Percentiles rank a stretch among this genome's conserved stretches.
Evolutionary conservation across 139 green algal species (phyloP).

Genomic region (Chlorella sorokiniana): DNA sequence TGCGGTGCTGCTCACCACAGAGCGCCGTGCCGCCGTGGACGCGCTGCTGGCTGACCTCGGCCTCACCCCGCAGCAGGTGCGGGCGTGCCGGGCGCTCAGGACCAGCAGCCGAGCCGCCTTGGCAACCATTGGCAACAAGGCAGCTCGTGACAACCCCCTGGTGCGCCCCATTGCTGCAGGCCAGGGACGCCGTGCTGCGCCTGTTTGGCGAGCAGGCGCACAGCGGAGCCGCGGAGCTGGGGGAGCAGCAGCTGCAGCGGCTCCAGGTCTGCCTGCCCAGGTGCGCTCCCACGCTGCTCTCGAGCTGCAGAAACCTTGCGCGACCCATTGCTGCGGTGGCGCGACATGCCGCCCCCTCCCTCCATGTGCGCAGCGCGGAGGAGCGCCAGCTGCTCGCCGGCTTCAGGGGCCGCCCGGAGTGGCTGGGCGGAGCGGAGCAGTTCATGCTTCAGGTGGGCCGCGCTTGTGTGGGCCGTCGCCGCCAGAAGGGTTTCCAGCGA

Average conservation of each 20-base stretch:
- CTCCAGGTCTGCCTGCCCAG: conserved; percentile 13
- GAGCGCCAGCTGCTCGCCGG: conserved; percentile 40
- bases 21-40: background rate
- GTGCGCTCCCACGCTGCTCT: background rate
- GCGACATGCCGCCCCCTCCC: background rate
- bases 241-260: background rate
- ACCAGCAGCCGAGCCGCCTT: no score
- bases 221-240: background rate
- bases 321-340: no score
- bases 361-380: background rate
- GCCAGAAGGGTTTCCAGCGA: no score
- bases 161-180: background rate
- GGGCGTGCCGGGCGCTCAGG: no score
- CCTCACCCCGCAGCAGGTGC: background rate
- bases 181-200: conserved; percentile 1
- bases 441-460: conserved; percentile 56
- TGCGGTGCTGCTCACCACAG: background rate
- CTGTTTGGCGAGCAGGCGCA: background rate
- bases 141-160: no score
- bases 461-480: background rate
- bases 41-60: background rate
- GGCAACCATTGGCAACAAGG: no score
- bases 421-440: conserved; percentile 45
- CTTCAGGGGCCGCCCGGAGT: conserved; percentile 16
- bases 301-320: no score